Percentiles rank a stretch among this genome's conserved stretches.
phyloP scores from a whole-genome alignment of 768 basidiomycete genomes.

The Termitomyces sp. region DNA sequence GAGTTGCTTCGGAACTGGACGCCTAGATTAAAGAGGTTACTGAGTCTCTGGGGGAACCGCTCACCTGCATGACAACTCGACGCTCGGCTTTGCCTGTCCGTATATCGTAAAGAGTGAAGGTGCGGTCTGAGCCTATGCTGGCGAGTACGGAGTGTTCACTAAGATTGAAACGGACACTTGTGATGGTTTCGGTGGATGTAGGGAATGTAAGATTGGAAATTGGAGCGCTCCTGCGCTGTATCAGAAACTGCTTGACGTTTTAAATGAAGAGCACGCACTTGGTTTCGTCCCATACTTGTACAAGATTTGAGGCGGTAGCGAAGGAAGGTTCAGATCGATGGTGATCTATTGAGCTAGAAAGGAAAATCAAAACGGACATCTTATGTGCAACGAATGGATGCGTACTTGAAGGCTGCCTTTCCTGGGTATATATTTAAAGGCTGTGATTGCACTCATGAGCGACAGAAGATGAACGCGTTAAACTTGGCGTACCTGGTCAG shows the following conservation, averaged over 20 bases:
- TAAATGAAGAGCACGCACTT: conserved; percentile 49
- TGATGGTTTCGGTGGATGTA: conserved; percentile 84
- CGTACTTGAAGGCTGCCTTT: conserved; percentile 90
- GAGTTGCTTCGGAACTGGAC: conserved; percentile 82
- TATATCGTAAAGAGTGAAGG: conserved; percentile 95
- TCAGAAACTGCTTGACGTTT: conserved; percentile 1
- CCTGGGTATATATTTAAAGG: conserved; percentile 80
- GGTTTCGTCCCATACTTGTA: conserved; percentile 98
- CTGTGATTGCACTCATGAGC: conserved; percentile 23
- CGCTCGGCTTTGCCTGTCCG: conserved; percentile 95
- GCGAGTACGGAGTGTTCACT: conserved; percentile 95
- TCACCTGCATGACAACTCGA: conserved; percentile 83
- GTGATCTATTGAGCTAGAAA: conserved; percentile 83
- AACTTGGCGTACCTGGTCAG: conserved; percentile 31
- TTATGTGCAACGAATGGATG: neutral
- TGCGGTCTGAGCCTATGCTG: conserved; percentile 90
- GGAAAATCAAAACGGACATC: conserved; percentile 6
- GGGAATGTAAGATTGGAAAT: conserved; percentile 87
- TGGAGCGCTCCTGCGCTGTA: conserved; percentile 62
- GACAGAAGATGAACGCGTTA: neutral
- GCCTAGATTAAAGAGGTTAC: neutral
- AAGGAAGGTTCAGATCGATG: conserved; percentile 88
- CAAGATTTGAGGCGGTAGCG: conserved; percentile 88
- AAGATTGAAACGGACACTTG: conserved; percentile 87
- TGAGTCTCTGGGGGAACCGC: conserved; percentile 6